Base-by-base conservation (phyloP, 768 basidiomycete species). In the Xerocomellus amylosporus region DNA sequence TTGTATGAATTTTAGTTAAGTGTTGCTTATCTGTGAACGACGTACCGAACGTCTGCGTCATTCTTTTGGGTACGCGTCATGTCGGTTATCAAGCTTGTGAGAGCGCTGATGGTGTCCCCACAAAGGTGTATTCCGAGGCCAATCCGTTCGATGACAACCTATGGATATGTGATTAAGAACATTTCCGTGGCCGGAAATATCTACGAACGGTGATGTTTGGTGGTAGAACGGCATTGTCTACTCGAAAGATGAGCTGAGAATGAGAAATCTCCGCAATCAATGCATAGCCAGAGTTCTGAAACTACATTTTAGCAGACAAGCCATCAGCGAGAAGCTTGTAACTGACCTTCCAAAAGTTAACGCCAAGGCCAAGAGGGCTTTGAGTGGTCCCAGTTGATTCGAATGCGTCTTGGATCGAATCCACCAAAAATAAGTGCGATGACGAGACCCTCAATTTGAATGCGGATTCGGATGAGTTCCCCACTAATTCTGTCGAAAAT, bases 401-500 rank as follows among this genome's bases (percentile, higher is more conserved):
- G 12, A 49, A 13, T 7, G 69, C 65, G 22, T 75, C 71, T 3
- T 64, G 55, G n/a, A 85, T 60, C 49, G 85, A 77, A 63, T 88
- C 85, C 17, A 82, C 71, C 37, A 83, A 67, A 22, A 86, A 70
- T 3, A 90, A 49, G 12, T 81, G 72, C 8, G 86, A 64, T 20
- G 78, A 72, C 10, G 77, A 73, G 26, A 84, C 71, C 17, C 68
- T 70, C 24, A 88, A 61, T 36, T 74, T 70, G 49, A 90, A 77
- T 3, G 74, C 71, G 4, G 77, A 77, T 38, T 86, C 79, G 0
- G 79, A 73, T 2, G 84, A 83, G 50, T 83, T 81, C 15, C 88
- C 89, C 22, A 87, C 72, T 3, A 97, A 71, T 53, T 88, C 86
- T 0, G 90, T 93, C 19, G 79, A 75, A 54, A 91, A 79, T n/a